These are phyloP conservation scores for Peniophora sp. DNA, from an alignment of 1,284 basidiomycete species.

Conservation along the genomic window DNA sequence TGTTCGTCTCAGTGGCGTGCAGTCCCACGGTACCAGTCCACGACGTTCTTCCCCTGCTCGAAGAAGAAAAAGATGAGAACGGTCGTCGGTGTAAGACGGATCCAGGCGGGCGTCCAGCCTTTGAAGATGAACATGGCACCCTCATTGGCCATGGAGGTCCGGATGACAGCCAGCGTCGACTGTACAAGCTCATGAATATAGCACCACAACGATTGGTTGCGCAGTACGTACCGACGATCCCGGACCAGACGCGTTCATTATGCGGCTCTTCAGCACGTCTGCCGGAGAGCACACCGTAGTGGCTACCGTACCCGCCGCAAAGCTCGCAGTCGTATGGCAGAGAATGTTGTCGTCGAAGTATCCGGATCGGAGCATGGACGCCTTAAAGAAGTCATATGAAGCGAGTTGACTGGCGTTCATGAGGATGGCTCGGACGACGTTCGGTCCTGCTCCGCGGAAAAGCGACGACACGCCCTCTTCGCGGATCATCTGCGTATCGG, in stretches of 20 bases:
- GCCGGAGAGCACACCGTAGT: conserved; percentile 93
- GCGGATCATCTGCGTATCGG: conserved; percentile 56
- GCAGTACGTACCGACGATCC: conserved; percentile 55
- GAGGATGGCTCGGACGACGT: conserved; percentile 77
- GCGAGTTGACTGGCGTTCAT: conserved; percentile 93
- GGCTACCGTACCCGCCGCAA: conserved; percentile 84
- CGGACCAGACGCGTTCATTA: conserved; percentile 85
- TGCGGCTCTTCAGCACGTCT: conserved; percentile 81
- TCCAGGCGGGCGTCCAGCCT: conserved; percentile 84
- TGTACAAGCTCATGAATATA: conserved; percentile 18
- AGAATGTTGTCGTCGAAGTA: conserved; percentile 76
- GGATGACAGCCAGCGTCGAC: conserved; percentile 70
- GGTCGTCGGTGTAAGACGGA: conserved; percentile 77
- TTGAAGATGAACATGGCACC: conserved; percentile 91
- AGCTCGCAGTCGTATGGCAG: conserved; percentile 79
- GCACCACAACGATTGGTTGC: background rate
- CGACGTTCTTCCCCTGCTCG: conserved; percentile 65
- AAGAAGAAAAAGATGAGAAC: conserved; percentile 80
- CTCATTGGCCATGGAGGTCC: conserved; percentile 66
- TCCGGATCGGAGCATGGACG: conserved; percentile 58
- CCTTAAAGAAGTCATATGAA: conserved; percentile 86
- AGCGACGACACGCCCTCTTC: conserved; percentile 78
- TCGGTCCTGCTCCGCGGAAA: conserved; percentile 75
- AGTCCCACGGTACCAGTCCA: conserved; percentile 36
- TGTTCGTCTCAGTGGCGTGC: background rate